These are phyloP conservation scores for Cryphonectria radicalis DNA, from an alignment of 2,329 filamentous ascomycete species.

Conservation along the genomic window DNA sequence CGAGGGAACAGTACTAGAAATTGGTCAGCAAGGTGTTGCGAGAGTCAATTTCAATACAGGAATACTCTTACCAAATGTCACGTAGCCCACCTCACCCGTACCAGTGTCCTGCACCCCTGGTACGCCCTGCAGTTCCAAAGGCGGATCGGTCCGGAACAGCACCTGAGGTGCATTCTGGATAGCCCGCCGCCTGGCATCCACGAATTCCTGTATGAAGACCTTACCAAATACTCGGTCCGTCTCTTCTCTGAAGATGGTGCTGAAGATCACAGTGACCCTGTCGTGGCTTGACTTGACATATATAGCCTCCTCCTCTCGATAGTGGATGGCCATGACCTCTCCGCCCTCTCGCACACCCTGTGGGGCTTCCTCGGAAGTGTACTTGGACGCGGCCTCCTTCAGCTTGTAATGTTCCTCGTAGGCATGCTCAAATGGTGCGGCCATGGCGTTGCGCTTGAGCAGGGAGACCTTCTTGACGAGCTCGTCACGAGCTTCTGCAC, in stretches of 20 bases:
- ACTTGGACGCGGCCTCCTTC: conserved; percentile 86
- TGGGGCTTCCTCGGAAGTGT: conserved; percentile 90
- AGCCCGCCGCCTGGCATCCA: conserved; percentile 89
- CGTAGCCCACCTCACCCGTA: conserved; percentile 90
- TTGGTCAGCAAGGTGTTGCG: conserved; percentile 27
- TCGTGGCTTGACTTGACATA: conserved; percentile 98
- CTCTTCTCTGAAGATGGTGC: conserved; percentile 96
- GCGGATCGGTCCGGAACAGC: conserved; percentile 91
- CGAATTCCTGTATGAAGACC: conserved; percentile 98
- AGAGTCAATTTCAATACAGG: neutral
- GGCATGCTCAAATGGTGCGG: conserved; percentile 94
- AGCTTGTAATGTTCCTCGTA: conserved; percentile 90
- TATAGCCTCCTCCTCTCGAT: conserved; percentile 98
- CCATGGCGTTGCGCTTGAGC: conserved; percentile 98
- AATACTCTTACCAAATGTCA: conserved; percentile 81
- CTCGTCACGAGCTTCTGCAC: conserved; percentile 78
- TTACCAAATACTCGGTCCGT: conserved; percentile 97
- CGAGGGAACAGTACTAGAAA: conserved; percentile 85
- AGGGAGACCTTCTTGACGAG: conserved; percentile 86
- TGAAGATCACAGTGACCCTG: conserved; percentile 98
- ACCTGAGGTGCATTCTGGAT: conserved; percentile 99
- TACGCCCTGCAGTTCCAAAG: conserved; percentile 85
- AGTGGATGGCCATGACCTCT: conserved; percentile 94
- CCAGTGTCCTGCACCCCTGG: conserved; percentile 78
- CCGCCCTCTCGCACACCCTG: conserved; percentile 89